Conservation (phyloP, 495 filamentous ascomycete species). For the Bombardia bombarda region DNA sequence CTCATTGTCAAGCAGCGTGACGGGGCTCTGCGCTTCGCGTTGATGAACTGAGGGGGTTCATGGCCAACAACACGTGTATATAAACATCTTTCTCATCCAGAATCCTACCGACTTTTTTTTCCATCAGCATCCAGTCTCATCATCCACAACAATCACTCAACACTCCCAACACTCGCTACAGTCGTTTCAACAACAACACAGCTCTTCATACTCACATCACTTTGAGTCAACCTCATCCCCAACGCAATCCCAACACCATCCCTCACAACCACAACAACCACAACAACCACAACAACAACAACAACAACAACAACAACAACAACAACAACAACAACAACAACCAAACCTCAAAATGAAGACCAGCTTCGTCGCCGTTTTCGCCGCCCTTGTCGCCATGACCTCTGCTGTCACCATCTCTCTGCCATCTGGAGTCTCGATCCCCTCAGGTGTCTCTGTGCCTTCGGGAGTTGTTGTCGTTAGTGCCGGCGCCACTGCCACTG, state of each 20-base stretch:
- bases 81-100: too few species aligned
- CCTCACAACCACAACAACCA: neutral
- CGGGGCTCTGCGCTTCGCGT: too few species aligned
- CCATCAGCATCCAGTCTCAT: conserved; percentile 6
- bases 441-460: conserved; percentile 17
- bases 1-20: too few species aligned
- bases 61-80: neutral
- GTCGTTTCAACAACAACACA: neutral
- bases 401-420: conserved; percentile 20
- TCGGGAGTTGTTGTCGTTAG: conserved; percentile 21
- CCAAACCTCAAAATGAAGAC: conserved; percentile 14
- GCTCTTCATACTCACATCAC: neutral
- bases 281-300: neutral
- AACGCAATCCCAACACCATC: neutral
- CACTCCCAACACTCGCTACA: conserved; percentile 1
- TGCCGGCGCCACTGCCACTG: conserved; percentile 6
- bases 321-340: too few species aligned
- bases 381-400: conserved; percentile 5
- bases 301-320: too few species aligned
- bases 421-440: conserved; percentile 17
- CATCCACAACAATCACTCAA: neutral
- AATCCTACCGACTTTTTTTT: too few species aligned
- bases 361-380: conserved; percentile 6
- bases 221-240: neutral
- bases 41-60: neutral